Percentiles rank a stretch among this genome's conserved stretches.
Evolutionary conservation across 768 basidiomycete species (phyloP).

Genomic region (Calocera viscosa): DNA sequence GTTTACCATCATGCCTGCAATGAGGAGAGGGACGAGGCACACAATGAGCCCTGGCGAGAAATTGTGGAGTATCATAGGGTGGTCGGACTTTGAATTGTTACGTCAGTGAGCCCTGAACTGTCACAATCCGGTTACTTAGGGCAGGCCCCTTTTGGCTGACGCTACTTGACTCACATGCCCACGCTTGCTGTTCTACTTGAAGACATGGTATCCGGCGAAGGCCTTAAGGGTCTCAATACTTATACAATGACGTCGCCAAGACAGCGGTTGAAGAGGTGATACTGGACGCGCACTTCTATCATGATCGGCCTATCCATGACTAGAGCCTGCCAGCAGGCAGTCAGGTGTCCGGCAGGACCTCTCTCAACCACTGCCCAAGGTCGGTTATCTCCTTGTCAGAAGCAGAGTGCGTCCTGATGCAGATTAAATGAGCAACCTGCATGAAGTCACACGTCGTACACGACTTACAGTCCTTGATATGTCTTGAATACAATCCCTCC

Average conservation of each 20-base stretch:
- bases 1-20: too few species aligned
- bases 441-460: conserved; percentile 12
- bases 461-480: conserved; percentile 9
- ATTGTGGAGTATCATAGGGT: neutral
- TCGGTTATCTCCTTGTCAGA: conserved; percentile 54
- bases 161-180: too few species aligned
- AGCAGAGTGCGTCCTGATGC: conserved; percentile 42
- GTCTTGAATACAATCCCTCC: conserved; percentile 5
- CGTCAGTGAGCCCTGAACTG: conserved; percentile 3
- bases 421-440: conserved; percentile 12
- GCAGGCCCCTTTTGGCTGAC: too few species aligned
- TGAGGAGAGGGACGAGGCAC: too few species aligned
- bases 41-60: neutral
- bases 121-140: neutral
- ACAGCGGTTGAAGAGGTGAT: conserved; percentile 13
- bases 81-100: conserved; percentile 2
- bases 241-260: too few species aligned
- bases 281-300: conserved; percentile 4
- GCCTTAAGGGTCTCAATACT: too few species aligned
- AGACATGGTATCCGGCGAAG: neutral
- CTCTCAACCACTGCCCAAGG: conserved; percentile 56
- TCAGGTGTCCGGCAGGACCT: conserved; percentile 17
- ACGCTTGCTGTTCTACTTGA: too few species aligned
- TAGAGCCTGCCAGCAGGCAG: neutral
- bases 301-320: neutral